Percentiles rank a stretch among this genome's conserved stretches.
Evolutionary conservation across 352 stramenopile species (phyloP).

Genomic region (Phytophthora pistaciae): DNA sequence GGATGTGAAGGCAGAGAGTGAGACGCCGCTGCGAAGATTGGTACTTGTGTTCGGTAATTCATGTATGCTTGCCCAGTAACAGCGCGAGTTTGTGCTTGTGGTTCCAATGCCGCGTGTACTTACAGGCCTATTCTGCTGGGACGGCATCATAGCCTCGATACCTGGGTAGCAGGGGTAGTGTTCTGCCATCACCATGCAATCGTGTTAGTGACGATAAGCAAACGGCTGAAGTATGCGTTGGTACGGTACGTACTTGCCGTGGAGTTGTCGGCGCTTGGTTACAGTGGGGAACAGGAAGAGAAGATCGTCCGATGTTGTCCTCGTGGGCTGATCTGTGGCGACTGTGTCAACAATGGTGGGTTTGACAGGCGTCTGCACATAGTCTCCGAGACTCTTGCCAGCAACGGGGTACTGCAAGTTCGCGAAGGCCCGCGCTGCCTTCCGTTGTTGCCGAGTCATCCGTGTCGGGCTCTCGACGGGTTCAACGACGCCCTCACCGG

Average conservation of each 20-base stretch:
- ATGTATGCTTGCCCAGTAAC: conserved; percentile 38
- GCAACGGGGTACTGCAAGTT: conserved; percentile 43
- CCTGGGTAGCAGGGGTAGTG: conserved; percentile 36
- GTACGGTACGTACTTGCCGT: conserved; percentile 49
- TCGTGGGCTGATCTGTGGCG: neutral
- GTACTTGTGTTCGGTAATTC: conserved; percentile 36
- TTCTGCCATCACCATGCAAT: conserved; percentile 22
- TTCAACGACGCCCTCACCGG: conserved; percentile 10
- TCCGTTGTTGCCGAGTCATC: conserved; percentile 43
- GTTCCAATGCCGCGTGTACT: neutral
- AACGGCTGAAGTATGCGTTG: neutral
- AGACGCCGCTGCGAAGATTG: conserved; percentile 28
- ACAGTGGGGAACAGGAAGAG: conserved; percentile 56
- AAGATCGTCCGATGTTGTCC: conserved; percentile 14
- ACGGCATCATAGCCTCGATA: conserved; percentile 38
- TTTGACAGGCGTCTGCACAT: conserved; percentile 15
- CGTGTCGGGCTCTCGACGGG: conserved; percentile 12
- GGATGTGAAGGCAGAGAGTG: conserved; percentile 26
- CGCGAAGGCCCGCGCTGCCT: conserved; percentile 40
- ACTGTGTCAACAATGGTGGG: neutral
- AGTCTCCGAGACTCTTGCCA: conserved; percentile 36
- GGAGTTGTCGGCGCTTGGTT: conserved; percentile 49
- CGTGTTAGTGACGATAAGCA: conserved; percentile 16
- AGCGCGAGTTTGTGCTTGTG: conserved; percentile 5
- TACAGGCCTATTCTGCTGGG: conserved; percentile 18